phyloP scores from a whole-genome alignment of 768 basidiomycete species.

The Termitomyces sp. region DNA sequence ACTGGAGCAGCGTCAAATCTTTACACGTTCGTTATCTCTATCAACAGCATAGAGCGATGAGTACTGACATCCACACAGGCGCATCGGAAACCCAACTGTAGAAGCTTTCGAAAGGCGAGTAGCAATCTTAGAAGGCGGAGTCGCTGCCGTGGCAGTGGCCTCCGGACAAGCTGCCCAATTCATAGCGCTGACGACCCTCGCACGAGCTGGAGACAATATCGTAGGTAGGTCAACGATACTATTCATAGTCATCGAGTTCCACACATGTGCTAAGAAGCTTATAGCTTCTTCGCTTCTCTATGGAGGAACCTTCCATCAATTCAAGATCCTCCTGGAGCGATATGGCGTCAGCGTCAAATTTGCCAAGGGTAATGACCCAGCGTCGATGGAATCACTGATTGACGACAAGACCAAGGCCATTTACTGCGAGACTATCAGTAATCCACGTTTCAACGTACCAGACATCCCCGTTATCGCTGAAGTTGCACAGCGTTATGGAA shows the following conservation, averaged over 20 bases:
- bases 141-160: constrained; percentile 49
- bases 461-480: constrained; percentile 52
- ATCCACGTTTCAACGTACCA: constrained; percentile 50
- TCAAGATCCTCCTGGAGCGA: constrained; percentile 42
- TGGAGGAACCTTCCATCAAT: constrained; percentile 48
- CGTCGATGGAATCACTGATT: constrained; percentile 42
- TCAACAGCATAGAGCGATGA: not conserved
- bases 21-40: not conserved
- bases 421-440: constrained; percentile 57
- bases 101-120: constrained; percentile 64
- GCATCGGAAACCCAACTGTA: constrained; percentile 13
- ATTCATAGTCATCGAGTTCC: not conserved
- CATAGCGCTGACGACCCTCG: constrained; percentile 48
- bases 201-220: constrained; percentile 58
- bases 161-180: constrained; percentile 63
- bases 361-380: constrained; percentile 40
- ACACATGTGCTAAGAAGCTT: not conserved
- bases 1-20: constrained; percentile 8
- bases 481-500: constrained; percentile 54
- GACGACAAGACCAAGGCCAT: constrained; percentile 55
- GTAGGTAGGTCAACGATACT: constrained; percentile 27
- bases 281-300: constrained; percentile 5
- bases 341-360: constrained; percentile 50
- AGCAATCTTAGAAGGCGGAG: constrained; percentile 59
- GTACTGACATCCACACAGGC: not conserved